Conservation (phyloP, 225 moss, liverwort and hornwort genomes). For the Sphagnum contortum region DNA sequence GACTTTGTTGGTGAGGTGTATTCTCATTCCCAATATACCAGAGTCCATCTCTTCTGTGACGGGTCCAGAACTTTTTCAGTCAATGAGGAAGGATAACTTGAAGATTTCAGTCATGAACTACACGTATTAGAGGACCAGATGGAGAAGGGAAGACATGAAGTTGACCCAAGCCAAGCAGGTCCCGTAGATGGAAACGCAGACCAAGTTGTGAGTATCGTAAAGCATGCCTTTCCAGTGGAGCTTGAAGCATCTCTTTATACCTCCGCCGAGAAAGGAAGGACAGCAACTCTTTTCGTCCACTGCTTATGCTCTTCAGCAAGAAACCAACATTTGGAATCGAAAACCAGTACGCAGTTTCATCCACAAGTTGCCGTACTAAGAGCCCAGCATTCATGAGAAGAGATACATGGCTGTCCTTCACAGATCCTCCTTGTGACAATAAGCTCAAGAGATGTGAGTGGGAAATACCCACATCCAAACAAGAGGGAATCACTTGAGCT, state of each 20-base stretch:
- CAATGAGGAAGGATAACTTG: no score
- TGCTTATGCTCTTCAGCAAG: slow-evolving; percentile 64
- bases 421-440: slow-evolving; percentile 60
- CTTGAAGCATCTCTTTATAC: slow-evolving; percentile 79
- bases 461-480: slow-evolving; percentile 60
- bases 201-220: slow-evolving; percentile 75
- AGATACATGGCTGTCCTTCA: slow-evolving; percentile 67
- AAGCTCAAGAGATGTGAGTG: slow-evolving; percentile 59
- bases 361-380: slow-evolving; percentile 76
- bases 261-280: slow-evolving; percentile 65
- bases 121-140: slow-evolving; percentile 73
- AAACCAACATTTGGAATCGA: slow-evolving; percentile 74
- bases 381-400: slow-evolving; percentile 90
- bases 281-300: slow-evolving; percentile 75
- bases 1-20: no score
- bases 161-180: slow-evolving; percentile 67
- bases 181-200: slow-evolving; percentile 89
- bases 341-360: slow-evolving; percentile 85
- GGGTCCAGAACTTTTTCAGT: no score
- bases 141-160: slow-evolving; percentile 61
- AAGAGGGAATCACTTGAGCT: slow-evolving; percentile 50
- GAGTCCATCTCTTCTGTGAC: no score
- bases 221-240: slow-evolving; percentile 63
- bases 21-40: no score
- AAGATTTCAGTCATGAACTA: slow-evolving; percentile 42